Percentiles rank a stretch among this genome's conserved stretches.
phyloP scores from a whole-genome alignment of 1,139 yeast genomes.

The Magnusiomyces suaveolens region DNA sequence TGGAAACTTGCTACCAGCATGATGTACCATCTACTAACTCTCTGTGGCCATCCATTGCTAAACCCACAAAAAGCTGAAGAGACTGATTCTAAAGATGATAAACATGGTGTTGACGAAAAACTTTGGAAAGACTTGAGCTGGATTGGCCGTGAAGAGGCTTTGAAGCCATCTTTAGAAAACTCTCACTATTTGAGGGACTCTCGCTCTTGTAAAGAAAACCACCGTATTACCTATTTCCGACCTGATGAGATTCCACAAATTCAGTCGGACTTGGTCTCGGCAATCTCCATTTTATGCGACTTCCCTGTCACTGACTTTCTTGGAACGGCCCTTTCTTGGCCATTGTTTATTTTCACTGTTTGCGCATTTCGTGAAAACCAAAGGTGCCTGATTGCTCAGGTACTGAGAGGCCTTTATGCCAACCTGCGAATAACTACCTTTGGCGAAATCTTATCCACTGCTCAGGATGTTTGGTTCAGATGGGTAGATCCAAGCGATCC shows the following conservation, averaged over 20 bases:
- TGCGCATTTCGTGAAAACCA: constrained; percentile 3
- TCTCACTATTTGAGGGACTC: neutral
- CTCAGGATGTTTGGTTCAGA: constrained; percentile 5
- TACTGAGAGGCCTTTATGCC: constrained; percentile 1
- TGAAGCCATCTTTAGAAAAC: neutral
- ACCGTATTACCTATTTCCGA: neutral
- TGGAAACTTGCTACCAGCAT: constrained; percentile 1
- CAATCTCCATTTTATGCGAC: neutral
- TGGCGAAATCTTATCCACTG: constrained; percentile 4
- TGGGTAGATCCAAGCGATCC: neutral
- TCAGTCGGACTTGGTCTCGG: neutral
- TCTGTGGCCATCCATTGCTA: neutral
- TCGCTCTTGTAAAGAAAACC: neutral
- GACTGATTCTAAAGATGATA: too few species aligned
- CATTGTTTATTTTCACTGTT: constrained; percentile 5
- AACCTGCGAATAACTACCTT: constrained; percentile 8
- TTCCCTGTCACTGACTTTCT: constrained; percentile 7
- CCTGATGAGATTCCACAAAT: constrained; percentile 4
- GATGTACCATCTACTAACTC: neutral
- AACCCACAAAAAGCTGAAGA: neutral
- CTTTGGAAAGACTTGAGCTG: too few species aligned
- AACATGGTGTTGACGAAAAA: too few species aligned
- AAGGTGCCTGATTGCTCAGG: neutral
- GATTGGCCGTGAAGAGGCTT: too few species aligned
- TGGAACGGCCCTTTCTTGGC: constrained; percentile 11